These are phyloP conservation scores for Apiospora marii DNA, from an alignment of 2,329 filamentous ascomycete species.

Conservation along the genomic window DNA sequence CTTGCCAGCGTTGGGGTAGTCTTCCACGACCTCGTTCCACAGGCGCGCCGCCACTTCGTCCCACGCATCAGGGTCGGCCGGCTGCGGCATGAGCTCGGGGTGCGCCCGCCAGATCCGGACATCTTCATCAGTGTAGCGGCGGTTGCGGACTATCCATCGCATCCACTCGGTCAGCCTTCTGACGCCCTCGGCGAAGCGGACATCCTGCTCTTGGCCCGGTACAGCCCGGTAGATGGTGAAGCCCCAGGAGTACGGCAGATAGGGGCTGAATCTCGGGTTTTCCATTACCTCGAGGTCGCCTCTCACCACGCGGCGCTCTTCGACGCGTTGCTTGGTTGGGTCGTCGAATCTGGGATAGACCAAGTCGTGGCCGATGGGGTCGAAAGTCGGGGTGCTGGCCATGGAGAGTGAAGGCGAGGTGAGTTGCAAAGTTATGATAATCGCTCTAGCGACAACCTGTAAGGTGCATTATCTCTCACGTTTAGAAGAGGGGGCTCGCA, in stretches of 20 bases:
- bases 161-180: not conserved
- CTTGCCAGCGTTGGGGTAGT: not conserved
- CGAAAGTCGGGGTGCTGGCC: too few species aligned
- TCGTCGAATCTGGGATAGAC: too few species aligned
- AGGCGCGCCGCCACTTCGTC: not conserved
- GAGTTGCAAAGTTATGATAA: too few species aligned
- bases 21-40: constrained; percentile 2
- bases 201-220: not conserved
- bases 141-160: not conserved
- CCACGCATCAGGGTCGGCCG: not conserved
- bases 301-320: not conserved
- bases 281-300: not conserved
- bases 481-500: too few species aligned
- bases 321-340: not conserved
- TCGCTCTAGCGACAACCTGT: too few species aligned
- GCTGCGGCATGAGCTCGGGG: not conserved
- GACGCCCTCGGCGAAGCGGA: not conserved
- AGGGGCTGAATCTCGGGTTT: not conserved
- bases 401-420: too few species aligned
- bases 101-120: fast-evolving
- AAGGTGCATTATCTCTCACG: too few species aligned
- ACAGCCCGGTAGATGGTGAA: not conserved
- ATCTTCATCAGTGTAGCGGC: not conserved
- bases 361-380: too few species aligned
- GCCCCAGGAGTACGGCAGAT: not conserved